Evolutionary conservation across 805 yeast species (phyloP), one percentile per base, ranked within the genome.

Genomic region (Yamadazyma endophytica): DNA sequence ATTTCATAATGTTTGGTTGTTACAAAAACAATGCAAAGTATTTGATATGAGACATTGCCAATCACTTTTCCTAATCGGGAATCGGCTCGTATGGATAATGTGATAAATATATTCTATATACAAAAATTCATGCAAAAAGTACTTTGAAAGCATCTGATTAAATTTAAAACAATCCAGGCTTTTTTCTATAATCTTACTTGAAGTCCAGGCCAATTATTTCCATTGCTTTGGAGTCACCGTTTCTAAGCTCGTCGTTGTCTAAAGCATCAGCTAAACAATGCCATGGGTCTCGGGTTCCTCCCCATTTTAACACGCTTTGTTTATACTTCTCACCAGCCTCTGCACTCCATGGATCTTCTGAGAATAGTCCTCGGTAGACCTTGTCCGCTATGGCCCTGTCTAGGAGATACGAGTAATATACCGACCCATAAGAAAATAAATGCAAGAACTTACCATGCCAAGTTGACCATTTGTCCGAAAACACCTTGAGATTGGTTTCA

Each of bases 361-460:
- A 64, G 53, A 92, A 92, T 23, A 90, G 60, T 28, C 74, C 77
- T 8, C 71, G 67, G 89, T 96, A 92, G 2, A 90, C 73, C 48
- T 78, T 79, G 16, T 87, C 76, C 0, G 97, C 97, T 41, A 92
- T 84, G 5, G 96, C 96, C 23, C 97, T 63, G 58, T 92, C 98
- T 34, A 92, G 72, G 31, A 92, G 57, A 52, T 92, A 92, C 18
- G 96, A 83, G 59, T 92, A 92, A 52, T 92, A 92, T 1, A 89
- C 84, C 0, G 97, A 85, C 1, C 97, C 97, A 50, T 92, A 92
- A 0, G 96, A 87, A 44, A 82, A 84, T 24, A 92, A 61, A 51
- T 92, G 98, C 1, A 96, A 95, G 58, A 92, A 89, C 50, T 81
- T 86, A 1, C 95, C 97, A 35, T 86, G 94, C 96, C 97, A 89